Base-by-base conservation (phyloP, 495 filamentous ascomycete species). In the Tuber aestivum region DNA sequence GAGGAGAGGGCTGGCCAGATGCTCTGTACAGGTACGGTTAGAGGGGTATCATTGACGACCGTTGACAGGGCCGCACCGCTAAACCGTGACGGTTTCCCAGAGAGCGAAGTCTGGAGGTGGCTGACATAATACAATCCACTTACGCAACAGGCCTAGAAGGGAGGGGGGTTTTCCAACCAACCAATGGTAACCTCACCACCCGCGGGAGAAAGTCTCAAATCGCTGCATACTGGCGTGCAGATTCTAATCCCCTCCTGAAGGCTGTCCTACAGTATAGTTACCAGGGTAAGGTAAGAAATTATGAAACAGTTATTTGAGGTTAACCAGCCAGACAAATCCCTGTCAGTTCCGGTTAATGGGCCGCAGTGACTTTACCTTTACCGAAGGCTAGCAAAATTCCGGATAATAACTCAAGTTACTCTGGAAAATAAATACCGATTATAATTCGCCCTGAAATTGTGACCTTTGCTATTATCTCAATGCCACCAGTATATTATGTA, bases 1-100 rank as follows among this genome's bases (percentile, higher is more conserved):
- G 48, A 65, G 72, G 50, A 40, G 48, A 35, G 48, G 73, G 35
- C 38, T 37, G 50, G 18, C 70, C 35, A 42, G 78, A 65, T 18
- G 27, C 20, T 65, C 56, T 35, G 5, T 10, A 65, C 56, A 65
- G 27, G 56, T 20, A 18, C 14, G 27, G 56, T 65, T 32, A 35
- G 56, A 65, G 56, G 56, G 56, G 56, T 35, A 65, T 65, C 56
- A 65, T 65, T 65, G 56, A 20, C 56, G 27, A 32, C 56, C 14
- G 35, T 65, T 65, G 56, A 27, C 27, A 65, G 50, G 48, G 50
- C 50, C 50, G 50, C 50, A 61, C 12, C n/a, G 50, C 50, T 32
- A 14, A 61, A 27, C 35, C 27, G 56, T 35, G 56, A 65, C 56
- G 16, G 27, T 35, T 65, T 35, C 27, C 32, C 5, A 18, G 27